A percentile compares a stretch with the other conserved stretches of the same genome.
phyloP scores from a whole-genome alignment of 1,284 basidiomycete genomes.

The Trametes polyzona region DNA sequence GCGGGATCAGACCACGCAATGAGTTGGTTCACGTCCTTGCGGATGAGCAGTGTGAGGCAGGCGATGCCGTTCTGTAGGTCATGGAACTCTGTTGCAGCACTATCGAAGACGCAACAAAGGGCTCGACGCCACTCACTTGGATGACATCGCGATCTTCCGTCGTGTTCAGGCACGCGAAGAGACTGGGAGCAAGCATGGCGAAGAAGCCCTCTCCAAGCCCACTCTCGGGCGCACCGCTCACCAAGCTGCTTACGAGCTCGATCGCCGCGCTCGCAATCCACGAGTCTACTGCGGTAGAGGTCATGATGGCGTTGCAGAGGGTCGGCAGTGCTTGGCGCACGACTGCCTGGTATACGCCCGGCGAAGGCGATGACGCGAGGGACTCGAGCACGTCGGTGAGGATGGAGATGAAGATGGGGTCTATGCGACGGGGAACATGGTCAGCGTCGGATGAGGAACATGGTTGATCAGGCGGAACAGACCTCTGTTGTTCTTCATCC shows the following conservation, averaged over 20 bases:
- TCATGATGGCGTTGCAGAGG: conserved; percentile 67
- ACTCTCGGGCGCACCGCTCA: conserved; percentile 64
- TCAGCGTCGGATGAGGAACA: neutral
- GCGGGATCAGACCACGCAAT: conserved; percentile 71
- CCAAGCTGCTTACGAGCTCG: conserved; percentile 76
- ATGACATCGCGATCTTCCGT: conserved; percentile 86
- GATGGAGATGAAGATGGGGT: conserved; percentile 88
- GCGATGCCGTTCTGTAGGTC: conserved; percentile 81
- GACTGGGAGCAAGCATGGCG: conserved; percentile 66
- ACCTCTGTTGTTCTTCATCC: conserved; percentile 87
- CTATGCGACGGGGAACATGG: conserved; percentile 43
- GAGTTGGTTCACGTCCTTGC: conserved; percentile 86
- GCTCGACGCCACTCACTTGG: conserved; percentile 55
- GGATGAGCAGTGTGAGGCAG: conserved; percentile 82
- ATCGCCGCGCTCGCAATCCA: conserved; percentile 81
- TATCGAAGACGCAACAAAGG: neutral
- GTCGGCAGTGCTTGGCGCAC: conserved; percentile 76
- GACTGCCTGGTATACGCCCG: conserved; percentile 70
- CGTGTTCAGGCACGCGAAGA: conserved; percentile 70
- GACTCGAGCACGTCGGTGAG: conserved; percentile 82
- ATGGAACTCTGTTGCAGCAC: neutral
- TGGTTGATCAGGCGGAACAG: neutral
- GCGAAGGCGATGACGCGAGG: conserved; percentile 62
- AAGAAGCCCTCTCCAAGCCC: conserved; percentile 83
- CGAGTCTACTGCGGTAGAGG: conserved; percentile 61